Percentiles rank a stretch among this genome's conserved stretches.
Evolutionary conservation across 1,139 yeast species (phyloP).

Genomic region (Candida sanyaensis): DNA sequence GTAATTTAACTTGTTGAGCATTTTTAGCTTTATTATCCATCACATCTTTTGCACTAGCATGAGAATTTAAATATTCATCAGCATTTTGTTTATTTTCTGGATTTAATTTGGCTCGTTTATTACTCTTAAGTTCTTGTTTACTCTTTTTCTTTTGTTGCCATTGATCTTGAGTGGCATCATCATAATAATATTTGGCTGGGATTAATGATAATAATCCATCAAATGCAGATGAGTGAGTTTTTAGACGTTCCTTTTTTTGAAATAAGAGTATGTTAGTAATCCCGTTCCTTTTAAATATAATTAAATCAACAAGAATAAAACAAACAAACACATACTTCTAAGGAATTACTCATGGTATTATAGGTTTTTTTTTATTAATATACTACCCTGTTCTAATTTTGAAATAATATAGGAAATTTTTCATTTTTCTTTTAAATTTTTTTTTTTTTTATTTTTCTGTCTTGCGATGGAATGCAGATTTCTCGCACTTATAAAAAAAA

Average conservation of each 20-base stretch:
- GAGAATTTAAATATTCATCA: slow-evolving; percentile 37
- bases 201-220: slow-evolving; percentile 87
- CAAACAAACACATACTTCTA: slow-evolving; percentile 45
- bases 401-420: not conserved
- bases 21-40: slow-evolving; percentile 54
- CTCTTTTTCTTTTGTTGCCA: slow-evolving; percentile 85
- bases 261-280: slow-evolving; percentile 28
- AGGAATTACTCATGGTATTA: slow-evolving; percentile 15
- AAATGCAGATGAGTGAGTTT: slow-evolving; percentile 83
- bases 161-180: slow-evolving; percentile 77
- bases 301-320: too few relatives aligned
- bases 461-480: slow-evolving; percentile 1
- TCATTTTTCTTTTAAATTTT: slow-evolving; percentile 1
- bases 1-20: slow-evolving; percentile 63
- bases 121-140: slow-evolving; percentile 62
- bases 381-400: not conserved
- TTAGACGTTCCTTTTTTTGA: slow-evolving; percentile 65
- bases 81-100: slow-evolving; percentile 57
- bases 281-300: not conserved
- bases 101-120: slow-evolving; percentile 72
- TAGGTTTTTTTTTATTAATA: too few relatives aligned
- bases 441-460: not conserved
- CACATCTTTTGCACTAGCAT: slow-evolving; percentile 68
- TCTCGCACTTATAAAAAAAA: too few relatives aligned
- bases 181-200: slow-evolving; percentile 91